phyloP scores from a whole-genome alignment of 2,329 filamentous ascomycete genomes.

The Fusarium euwallaceae region DNA sequence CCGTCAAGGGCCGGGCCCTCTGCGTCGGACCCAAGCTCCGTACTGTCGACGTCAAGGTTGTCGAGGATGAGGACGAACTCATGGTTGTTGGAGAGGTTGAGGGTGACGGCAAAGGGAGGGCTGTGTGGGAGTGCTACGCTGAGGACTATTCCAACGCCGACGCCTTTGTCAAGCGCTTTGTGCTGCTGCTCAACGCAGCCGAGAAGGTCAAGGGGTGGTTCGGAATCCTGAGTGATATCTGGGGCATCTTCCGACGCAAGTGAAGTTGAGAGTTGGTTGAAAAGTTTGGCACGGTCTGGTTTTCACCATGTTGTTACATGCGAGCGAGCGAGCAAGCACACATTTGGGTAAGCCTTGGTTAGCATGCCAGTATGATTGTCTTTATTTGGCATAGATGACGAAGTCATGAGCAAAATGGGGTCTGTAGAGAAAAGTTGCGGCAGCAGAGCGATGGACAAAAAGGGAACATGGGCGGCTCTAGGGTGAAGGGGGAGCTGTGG shows the following conservation, averaged over 20 bases:
- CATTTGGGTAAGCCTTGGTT: not conserved
- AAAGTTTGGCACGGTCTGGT: not conserved
- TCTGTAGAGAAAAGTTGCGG: not conserved
- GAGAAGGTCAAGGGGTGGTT: constrained; percentile 66
- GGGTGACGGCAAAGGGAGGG: constrained; percentile 56
- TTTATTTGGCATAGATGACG: not conserved
- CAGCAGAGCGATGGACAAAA: not conserved
- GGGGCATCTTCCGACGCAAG: constrained; percentile 41
- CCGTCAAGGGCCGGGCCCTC: constrained; percentile 69
- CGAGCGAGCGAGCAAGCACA: not conserved
- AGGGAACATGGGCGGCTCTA: not conserved
- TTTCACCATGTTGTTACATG: not conserved
- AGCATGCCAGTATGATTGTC: not conserved
- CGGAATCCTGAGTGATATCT: constrained; percentile 56
- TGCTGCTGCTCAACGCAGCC: constrained; percentile 66
- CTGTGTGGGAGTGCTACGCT: constrained; percentile 72
- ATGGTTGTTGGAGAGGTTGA: constrained; percentile 50
- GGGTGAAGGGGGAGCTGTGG: not conserved
- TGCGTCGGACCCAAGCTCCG: constrained; percentile 68
- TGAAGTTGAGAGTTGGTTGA: constrained; percentile 5
- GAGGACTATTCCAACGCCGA: constrained; percentile 70
- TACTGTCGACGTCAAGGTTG: constrained; percentile 28
- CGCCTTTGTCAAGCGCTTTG: constrained; percentile 65
- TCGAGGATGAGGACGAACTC: constrained; percentile 52
- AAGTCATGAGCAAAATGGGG: not conserved